Base-by-base conservation (phyloP, 495 filamentous ascomycete genomes). In the Penicillium fimorum region DNA sequence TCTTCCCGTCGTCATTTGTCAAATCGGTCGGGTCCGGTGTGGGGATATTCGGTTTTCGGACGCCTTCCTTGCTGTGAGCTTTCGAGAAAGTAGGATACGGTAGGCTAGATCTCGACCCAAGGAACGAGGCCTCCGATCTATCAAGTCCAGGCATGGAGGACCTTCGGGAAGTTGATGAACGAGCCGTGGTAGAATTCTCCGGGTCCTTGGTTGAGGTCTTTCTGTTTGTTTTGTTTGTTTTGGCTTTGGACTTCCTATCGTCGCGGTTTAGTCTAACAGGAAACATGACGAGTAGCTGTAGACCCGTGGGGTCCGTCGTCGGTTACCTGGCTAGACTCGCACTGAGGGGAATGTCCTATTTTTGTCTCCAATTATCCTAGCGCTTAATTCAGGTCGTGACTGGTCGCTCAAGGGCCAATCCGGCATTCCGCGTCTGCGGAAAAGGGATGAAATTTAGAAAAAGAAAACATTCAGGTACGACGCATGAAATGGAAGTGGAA, bases 31-130 rank as follows among this genome's bases (percentile, higher is more conserved):
- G 78, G 52, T 92, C 88, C 15, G 90, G 90, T 0, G 90, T 94
- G 53, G 84, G 85, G 32, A 86, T 86, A 59, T 85, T 82, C 53
- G 86, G 84, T 60, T 79, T 79, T 67, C 80, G 84, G 37, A 95
- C 77, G 46, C 83, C 79, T 67, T 95, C 91, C 68, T 90, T 93
- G 81, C 90, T 94, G 67, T 95, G 88, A 35, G 87, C 86, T 69
- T 96, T 96, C 65, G 87, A 92, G 74, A 96, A 94, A 17, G 76
- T 80, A 5, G 92, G 92, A 67, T 97, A 97, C 12, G 91, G 86
- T 22, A 89, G 69, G 74, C 81, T 90, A 58, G 82, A 78, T 62
- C 76, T 80, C 50, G 78, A 81, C 46, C 75, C 77, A 46, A 76
- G 67, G 53, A 79, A 79, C 18, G 77, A 78, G 55, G 71, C 69